phyloP scores from a whole-genome alignment of 345 rosid genomes.

The Salix suchowensis region DNA sequence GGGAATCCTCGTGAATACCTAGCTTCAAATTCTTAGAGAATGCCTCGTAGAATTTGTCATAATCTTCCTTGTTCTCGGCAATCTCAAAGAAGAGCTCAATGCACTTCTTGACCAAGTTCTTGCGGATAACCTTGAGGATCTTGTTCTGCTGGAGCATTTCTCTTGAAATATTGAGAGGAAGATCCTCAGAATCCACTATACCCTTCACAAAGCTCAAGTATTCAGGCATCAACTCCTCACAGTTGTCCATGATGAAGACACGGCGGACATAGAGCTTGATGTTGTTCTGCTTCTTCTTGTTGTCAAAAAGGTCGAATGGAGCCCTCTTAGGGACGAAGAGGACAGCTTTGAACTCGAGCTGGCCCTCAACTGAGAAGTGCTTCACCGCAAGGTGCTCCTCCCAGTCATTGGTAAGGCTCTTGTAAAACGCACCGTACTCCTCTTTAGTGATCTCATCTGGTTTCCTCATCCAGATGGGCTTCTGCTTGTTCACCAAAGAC shows the following conservation, averaged over 20 bases:
- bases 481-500: slow-evolving; percentile 22
- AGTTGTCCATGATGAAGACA: slow-evolving; percentile 25
- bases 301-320: slow-evolving; percentile 22
- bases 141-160: slow-evolving; percentile 26
- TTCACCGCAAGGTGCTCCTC: slow-evolving; percentile 25
- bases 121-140: slow-evolving; percentile 23
- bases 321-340: slow-evolving; percentile 24
- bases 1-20: slow-evolving; percentile 13
- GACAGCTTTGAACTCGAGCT: slow-evolving; percentile 24
- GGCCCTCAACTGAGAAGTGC: slow-evolving; percentile 28
- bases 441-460: slow-evolving; percentile 25
- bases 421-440: slow-evolving; percentile 20
- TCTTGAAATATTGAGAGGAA: slow-evolving; percentile 22
- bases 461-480: slow-evolving; percentile 27
- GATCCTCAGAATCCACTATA: slow-evolving; percentile 22
- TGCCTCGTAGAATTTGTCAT: slow-evolving; percentile 17
- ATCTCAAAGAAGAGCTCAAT: slow-evolving; percentile 22
- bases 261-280: slow-evolving; percentile 24
- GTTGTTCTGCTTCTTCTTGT: slow-evolving; percentile 25
- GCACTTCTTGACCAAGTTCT: slow-evolving; percentile 26
- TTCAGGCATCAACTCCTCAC: slow-evolving; percentile 21
- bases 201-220: slow-evolving; percentile 20
- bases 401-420: slow-evolving; percentile 26
- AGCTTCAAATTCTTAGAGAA: slow-evolving; percentile 18
- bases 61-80: slow-evolving; percentile 25